Evolutionary conservation across 208 protist species (phyloP).

Genomic region (Leishmania lainsoni): DNA sequence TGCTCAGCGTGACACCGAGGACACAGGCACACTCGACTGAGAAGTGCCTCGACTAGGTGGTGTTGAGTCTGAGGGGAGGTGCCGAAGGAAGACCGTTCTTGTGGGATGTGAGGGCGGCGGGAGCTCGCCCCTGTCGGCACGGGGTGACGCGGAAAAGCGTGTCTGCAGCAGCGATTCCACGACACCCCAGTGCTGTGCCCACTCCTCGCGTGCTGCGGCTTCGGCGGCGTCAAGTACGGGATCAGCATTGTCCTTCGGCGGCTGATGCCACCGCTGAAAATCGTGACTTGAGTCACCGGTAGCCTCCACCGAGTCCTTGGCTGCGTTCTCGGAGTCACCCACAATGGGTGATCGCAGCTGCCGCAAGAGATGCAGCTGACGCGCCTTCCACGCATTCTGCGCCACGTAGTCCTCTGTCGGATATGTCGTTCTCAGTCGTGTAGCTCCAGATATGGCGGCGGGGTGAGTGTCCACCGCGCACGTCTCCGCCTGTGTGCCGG

Average conservation of each 20-base stretch:
- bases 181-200: constrained; percentile 71
- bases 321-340: neutral
- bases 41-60: constrained; percentile 1
- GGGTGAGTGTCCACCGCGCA: neutral
- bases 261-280: neutral
- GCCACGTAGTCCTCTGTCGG: constrained; percentile 57
- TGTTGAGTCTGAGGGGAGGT: neutral
- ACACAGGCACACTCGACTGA: neutral
- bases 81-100: neutral
- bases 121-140: constrained; percentile 15
- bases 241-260: neutral
- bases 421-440: constrained; percentile 14
- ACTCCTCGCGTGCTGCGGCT: constrained; percentile 30
- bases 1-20: neutral
- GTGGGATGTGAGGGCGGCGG: neutral
- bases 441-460: neutral
- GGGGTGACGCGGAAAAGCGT: constrained; percentile 29
- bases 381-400: constrained; percentile 63
- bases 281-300: neutral
- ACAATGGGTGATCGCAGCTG: constrained; percentile 30
- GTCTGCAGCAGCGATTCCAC: constrained; percentile 68
- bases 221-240: constrained; percentile 26
- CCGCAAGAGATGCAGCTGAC: constrained; percentile 47
- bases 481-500: constrained; percentile 5
- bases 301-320: neutral